Evolutionary conservation across 371 early-diverging fungal genomes (phyloP).

Genomic region (Zancudomyces culisetae): DNA sequence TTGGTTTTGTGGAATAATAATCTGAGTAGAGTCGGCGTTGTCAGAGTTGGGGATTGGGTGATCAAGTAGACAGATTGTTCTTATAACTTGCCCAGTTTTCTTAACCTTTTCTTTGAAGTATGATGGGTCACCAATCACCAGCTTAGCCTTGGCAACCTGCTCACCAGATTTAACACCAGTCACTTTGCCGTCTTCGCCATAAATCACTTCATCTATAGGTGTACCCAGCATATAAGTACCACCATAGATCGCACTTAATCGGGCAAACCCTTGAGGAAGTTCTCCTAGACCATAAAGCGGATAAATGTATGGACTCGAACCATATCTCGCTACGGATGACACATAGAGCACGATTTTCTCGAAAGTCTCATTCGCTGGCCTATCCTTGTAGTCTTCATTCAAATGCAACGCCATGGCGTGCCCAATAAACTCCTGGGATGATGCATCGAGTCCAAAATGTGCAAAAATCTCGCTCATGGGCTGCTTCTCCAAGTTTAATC

Average conservation of each 20-base stretch:
- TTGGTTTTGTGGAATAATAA: slow-evolving; percentile 94
- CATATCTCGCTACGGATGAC: slow-evolving; percentile 86
- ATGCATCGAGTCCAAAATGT: slow-evolving; percentile 78
- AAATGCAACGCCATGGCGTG: slow-evolving; percentile 96
- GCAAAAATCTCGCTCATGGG: slow-evolving; percentile 82
- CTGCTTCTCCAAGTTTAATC: slow-evolving; percentile 48
- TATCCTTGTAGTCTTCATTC: slow-evolving; percentile 76
- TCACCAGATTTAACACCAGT: slow-evolving; percentile 75
- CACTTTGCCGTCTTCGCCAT: slow-evolving; percentile 56
- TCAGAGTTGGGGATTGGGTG: slow-evolving; percentile 83
- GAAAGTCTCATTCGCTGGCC: slow-evolving; percentile 81
- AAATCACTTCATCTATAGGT: slow-evolving; percentile 76
- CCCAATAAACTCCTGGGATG: slow-evolving; percentile 94
- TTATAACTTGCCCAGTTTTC: slow-evolving; percentile 69
- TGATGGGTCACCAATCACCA: slow-evolving; percentile 90
- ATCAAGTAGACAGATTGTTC: slow-evolving; percentile 85
- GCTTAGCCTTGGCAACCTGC: slow-evolving; percentile 60
- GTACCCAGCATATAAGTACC: slow-evolving; percentile 96
- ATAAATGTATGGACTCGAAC: slow-evolving; percentile 99
- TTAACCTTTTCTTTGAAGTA: slow-evolving; percentile 64
- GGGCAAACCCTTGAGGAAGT: slow-evolving; percentile 97
- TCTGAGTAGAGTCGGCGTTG: slow-evolving; percentile 74
- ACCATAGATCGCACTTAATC: slow-evolving; percentile 91
- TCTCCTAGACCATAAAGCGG: slow-evolving; percentile 98
- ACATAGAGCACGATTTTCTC: slow-evolving; percentile 89